Percentiles rank a stretch among this genome's conserved stretches.
These are phyloP conservation scores for Intubia oerlemansii DNA, from an alignment of 2,329 filamentous ascomycete genomes.

Conservation along the genomic window DNA sequence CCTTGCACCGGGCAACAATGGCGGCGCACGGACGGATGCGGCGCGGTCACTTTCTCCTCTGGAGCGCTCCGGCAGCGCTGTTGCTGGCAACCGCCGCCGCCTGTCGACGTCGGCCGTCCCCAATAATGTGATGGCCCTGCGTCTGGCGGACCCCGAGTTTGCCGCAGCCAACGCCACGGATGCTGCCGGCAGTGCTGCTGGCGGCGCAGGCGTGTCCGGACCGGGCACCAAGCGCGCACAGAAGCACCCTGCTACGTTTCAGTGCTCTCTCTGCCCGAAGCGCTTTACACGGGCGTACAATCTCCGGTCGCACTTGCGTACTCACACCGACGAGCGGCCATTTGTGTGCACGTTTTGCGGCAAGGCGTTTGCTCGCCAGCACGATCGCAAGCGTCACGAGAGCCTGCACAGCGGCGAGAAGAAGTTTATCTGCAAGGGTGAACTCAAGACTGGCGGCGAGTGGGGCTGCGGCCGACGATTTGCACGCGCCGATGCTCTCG, in stretches of 20 bases:
- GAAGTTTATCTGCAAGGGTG: constrained; percentile 92
- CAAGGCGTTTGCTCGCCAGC: constrained; percentile 92
- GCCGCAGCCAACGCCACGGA: constrained; percentile 44
- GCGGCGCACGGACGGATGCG: no score
- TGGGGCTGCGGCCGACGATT: constrained; percentile 93
- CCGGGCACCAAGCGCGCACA: constrained; percentile 59
- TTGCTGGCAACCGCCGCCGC: constrained; percentile 27
- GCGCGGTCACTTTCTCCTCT: constrained; percentile 37
- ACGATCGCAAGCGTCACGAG: constrained; percentile 93
- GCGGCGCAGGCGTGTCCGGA: constrained; percentile 29
- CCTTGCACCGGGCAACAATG: no score
- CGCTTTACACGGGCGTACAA: constrained; percentile 95
- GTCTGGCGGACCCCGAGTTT: constrained; percentile 73
- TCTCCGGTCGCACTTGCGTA: constrained; percentile 79
- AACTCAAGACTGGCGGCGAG: constrained; percentile 58
- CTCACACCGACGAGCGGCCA: constrained; percentile 89
- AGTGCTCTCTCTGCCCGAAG: constrained; percentile 84
- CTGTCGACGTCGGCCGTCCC: constrained; percentile 42
- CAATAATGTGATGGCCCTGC: constrained; percentile 56
- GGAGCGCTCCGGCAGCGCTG: constrained; percentile 27
- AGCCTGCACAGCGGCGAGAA: constrained; percentile 93
- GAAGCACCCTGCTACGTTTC: constrained; percentile 94
- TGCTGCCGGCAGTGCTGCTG: constrained; percentile 25
- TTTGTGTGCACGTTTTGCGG: constrained; percentile 95
- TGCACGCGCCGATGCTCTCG: constrained; percentile 83